Conservation (phyloP, 345 rosid genomes). For the Populus pruinosa region DNA sequence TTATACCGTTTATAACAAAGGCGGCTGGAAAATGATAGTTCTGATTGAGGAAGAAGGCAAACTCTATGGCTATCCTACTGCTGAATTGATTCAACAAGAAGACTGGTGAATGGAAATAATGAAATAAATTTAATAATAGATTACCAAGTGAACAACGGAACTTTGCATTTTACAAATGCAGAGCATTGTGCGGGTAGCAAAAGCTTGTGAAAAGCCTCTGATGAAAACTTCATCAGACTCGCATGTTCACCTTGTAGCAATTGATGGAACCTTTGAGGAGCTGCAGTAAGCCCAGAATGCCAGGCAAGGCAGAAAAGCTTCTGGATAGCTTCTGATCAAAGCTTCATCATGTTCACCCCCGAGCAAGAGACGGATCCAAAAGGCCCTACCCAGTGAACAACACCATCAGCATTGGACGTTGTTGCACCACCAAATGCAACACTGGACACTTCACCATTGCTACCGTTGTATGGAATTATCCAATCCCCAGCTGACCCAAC, state of each 20-base stretch:
- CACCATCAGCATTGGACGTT: constrained; percentile 17
- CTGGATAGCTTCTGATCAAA: not conserved
- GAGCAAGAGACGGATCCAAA: constrained; percentile 32
- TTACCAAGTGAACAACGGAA: not conserved
- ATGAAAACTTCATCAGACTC: not conserved
- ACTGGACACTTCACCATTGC: constrained; percentile 18
- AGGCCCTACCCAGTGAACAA: constrained; percentile 21
- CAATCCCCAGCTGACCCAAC: constrained; percentile 22
- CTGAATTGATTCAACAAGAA: not conserved
- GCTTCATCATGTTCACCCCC: constrained; percentile 10
- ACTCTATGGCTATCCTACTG: not conserved
- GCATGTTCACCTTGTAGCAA: not conserved
- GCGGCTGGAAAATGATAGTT: too few species aligned
- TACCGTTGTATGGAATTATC: constrained; percentile 17
- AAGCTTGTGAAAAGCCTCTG: not conserved
- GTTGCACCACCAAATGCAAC: constrained; percentile 7
- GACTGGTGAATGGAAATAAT: not conserved
- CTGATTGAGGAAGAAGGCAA: not conserved
- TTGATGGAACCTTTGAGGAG: not conserved
- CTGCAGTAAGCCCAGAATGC: not conserved
- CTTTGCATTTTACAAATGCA: not conserved
- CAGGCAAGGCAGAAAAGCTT: not conserved
- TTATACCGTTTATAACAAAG: too few species aligned
- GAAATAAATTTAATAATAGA: not conserved
- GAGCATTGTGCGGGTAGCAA: not conserved